A percentile compares a stretch with the other conserved stretches of the same genome.
phyloP scores from a whole-genome alignment of 2,329 filamentous ascomycete species.

The Alternaria dauci region DNA sequence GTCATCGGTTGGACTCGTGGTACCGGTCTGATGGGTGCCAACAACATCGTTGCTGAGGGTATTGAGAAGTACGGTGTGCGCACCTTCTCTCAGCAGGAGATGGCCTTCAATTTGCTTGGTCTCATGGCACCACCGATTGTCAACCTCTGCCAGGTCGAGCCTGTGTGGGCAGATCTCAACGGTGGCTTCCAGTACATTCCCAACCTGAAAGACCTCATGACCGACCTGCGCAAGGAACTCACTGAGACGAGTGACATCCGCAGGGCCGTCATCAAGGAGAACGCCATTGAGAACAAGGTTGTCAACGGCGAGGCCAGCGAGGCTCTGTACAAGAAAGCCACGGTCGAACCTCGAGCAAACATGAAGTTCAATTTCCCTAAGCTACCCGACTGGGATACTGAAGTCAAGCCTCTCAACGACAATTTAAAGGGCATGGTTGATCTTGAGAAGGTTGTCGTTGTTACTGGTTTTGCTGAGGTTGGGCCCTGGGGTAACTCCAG shows the following conservation, averaged over 20 bases:
- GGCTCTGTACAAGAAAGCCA: conserved; percentile 92
- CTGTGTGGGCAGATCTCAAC: conserved; percentile 96
- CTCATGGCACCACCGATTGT: conserved; percentile 95
- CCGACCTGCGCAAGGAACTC: conserved; percentile 89
- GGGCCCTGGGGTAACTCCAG: conserved; percentile 98
- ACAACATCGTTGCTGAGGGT: conserved; percentile 96
- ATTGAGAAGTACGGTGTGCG: conserved; percentile 96
- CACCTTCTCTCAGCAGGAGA: conserved; percentile 98
- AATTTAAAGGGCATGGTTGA: conserved; percentile 98
- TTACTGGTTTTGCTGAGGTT: conserved; percentile 95
- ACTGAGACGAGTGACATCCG: conserved; percentile 95
- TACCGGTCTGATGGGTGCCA: conserved; percentile 96
- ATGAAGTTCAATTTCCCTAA: conserved; percentile 96
- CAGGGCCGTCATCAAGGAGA: conserved; percentile 94
- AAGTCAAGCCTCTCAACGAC: conserved; percentile 86
- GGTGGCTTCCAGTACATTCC: conserved; percentile 97
- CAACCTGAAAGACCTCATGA: conserved; percentile 94
- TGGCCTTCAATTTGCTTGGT: conserved; percentile 98
- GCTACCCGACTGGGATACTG: conserved; percentile 89
- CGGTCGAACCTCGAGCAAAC: conserved; percentile 92
- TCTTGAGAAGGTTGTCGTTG: conserved; percentile 95
- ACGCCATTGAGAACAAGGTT: conserved; percentile 93
- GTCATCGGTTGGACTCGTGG: conserved; percentile 99
- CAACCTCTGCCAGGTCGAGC: conserved; percentile 93
- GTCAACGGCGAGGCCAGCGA: conserved; percentile 95